Conservation (phyloP, 2,329 filamentous ascomycete genomes). For the Alternaria longipes region DNA sequence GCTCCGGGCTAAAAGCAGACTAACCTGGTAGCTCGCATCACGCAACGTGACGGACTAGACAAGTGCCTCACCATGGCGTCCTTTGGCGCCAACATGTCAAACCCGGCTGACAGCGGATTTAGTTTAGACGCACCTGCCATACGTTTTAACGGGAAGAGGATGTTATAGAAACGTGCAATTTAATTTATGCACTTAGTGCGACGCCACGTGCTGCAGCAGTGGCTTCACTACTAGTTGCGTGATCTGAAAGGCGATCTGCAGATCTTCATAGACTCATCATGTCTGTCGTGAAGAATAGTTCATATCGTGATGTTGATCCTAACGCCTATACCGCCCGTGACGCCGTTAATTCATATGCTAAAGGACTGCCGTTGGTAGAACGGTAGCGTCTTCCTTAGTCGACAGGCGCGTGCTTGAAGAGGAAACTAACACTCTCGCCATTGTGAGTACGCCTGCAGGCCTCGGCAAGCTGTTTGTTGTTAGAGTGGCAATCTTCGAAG, state of each 20-base stretch:
- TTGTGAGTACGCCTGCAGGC: slow-evolving; percentile 78
- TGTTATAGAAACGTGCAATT: slow-evolving; percentile 15
- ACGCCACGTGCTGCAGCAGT: slow-evolving; percentile 25
- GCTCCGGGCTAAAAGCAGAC: slow-evolving; percentile 3
- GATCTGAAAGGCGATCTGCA: slow-evolving; percentile 18
- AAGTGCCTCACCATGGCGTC: slow-evolving; percentile 12
- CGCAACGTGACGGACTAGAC: slow-evolving; percentile 4
- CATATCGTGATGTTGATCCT: slow-evolving; percentile 14
- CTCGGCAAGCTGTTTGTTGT: slow-evolving; percentile 65
- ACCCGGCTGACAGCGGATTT: slow-evolving; percentile 32
- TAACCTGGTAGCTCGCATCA: slow-evolving; percentile 13
- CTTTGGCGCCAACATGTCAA: slow-evolving; percentile 23
- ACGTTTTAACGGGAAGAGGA: slow-evolving; percentile 21
- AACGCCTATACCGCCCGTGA: slow-evolving; percentile 22
- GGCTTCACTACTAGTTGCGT: slow-evolving; percentile 21
- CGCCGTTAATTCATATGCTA: slow-evolving; percentile 25
- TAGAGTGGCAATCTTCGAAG: slow-evolving; percentile 15
- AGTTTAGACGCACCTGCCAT: slow-evolving; percentile 21
- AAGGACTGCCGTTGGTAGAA: slow-evolving; percentile 17
- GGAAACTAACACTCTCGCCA: slow-evolving; percentile 73
- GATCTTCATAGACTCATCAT: slow-evolving; percentile 14
- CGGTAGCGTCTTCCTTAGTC: slow-evolving; percentile 38
- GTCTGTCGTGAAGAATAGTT: slow-evolving; percentile 8
- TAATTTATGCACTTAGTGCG: slow-evolving; percentile 29
- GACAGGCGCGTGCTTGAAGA: slow-evolving; percentile 73